Evolutionary conservation across 768 basidiomycete genomes (phyloP), one percentile per base, ranked within the genome.

Genomic region (Psilocybe cubensis): DNA sequence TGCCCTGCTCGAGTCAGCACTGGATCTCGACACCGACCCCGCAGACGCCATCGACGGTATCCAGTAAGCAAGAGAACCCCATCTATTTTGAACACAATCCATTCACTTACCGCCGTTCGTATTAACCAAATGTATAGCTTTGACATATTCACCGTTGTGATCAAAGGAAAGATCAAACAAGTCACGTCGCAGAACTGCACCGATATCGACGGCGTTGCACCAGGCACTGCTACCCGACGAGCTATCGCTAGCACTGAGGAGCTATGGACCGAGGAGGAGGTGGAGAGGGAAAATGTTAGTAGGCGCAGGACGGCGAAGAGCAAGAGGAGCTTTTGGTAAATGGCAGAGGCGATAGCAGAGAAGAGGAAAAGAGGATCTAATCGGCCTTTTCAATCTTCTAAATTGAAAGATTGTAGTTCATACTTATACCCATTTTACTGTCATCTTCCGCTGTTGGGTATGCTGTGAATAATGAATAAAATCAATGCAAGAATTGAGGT

Each of bases 41-140:
- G 66, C 63, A 1, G 66, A 64, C 35, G 60, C 57, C 4, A 56
- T 58, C 33, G 65, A 64, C 29, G 63, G 59, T 4, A 57, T 63
- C 17, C 58, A 59, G 58, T 59, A 50, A 49, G 58, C 33, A 21
- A 18, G 24, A 33, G 10, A 14, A 14, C 23, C 17, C n/a, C n/a
- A n/a, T n/a, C n/a, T n/a, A n/a, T n/a, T n/a, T n/a, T n/a, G n/a
- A n/a, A n/a, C 33, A 10, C 6, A 9, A 11, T n/a, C 18, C 12
- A 17, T 10, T 41, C 12, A 10, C 17, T 8, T 28, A 10, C 23
- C 14, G 18, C 10, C 20, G 18, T n/a, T 3, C 18, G 41, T 3
- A 24, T 14, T 24, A 20, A 48, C 10, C 14, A 21, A 23, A n/a
- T 35, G 23, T 44, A 2, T 7, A 66, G 64, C 42, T 63, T 52